Evolutionary conservation across 257 asterid species (phyloP).

Genomic region (Voacanga thouarsii): DNA sequence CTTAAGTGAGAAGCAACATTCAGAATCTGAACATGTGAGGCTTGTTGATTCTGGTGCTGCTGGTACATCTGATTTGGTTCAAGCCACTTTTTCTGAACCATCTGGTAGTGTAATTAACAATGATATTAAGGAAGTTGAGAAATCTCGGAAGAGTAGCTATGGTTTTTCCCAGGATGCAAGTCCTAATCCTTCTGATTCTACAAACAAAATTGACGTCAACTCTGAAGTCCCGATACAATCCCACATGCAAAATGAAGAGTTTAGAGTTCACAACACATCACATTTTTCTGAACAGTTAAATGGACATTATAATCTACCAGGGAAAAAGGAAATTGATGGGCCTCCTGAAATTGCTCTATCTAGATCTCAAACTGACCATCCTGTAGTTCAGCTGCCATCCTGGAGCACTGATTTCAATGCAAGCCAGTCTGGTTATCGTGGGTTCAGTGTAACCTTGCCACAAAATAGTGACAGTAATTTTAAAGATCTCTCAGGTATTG

Average conservation of each 20-base stretch:
- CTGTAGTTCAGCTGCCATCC: conserved; percentile 27
- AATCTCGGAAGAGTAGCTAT: conserved; percentile 29
- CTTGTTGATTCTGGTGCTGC: conserved; percentile 44
- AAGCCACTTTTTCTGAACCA: conserved; percentile 31
- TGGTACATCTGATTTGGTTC: conserved; percentile 52
- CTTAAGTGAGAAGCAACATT: conserved; percentile 37
- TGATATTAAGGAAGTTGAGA: conserved; percentile 37
- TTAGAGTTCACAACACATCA: conserved; percentile 34
- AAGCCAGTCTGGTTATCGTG: conserved; percentile 33
- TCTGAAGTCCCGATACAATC: conserved; percentile 26
- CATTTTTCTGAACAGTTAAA: conserved; percentile 29
- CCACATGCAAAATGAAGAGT: conserved; percentile 33
- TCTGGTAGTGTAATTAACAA: conserved; percentile 29
- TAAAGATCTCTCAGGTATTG: conserved; percentile 35
- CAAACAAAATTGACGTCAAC: conserved; percentile 19
- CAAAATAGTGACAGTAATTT: conserved; percentile 27
- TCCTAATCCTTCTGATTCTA: conserved; percentile 30
- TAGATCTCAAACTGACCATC: conserved; percentile 25
- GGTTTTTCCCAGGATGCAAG: conserved; percentile 25
- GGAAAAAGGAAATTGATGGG: conserved; percentile 39
- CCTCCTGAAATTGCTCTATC: conserved; percentile 31
- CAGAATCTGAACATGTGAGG: conserved; percentile 40
- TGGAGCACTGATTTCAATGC: conserved; percentile 33
- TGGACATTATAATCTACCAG: conserved; percentile 27
- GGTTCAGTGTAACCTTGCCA: conserved; percentile 27